A percentile compares a stretch with the other conserved stretches of the same genome.
These are phyloP conservation scores for Aspergillus saccharolyticus DNA, from an alignment of 495 filamentous ascomycete species.

Conservation along the genomic window DNA sequence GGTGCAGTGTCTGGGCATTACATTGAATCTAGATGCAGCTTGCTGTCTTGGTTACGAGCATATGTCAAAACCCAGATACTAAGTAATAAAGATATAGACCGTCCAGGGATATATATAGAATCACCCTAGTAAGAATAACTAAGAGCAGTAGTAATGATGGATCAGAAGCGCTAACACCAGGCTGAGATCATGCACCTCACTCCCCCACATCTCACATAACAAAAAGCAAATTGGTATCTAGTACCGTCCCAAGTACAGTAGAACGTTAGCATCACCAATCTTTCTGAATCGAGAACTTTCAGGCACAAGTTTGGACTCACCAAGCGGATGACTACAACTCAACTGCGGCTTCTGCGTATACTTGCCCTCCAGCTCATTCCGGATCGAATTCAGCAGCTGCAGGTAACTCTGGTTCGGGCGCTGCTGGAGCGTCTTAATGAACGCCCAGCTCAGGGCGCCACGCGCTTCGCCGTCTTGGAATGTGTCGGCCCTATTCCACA, in stretches of 20 bases:
- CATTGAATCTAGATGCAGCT: too few species aligned
- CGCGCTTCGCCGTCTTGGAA: slow-evolving; percentile 73
- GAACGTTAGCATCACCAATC: too few species aligned
- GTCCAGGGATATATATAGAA: too few species aligned
- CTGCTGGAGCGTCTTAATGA: slow-evolving; percentile 86
- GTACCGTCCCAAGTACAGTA: too few species aligned
- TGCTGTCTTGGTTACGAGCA: too few species aligned
- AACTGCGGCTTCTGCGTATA: slow-evolving; percentile 97
- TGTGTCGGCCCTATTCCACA: slow-evolving; percentile 33
- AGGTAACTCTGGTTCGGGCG: slow-evolving; percentile 96
- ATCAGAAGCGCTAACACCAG: not conserved
- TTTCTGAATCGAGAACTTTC: too few species aligned
- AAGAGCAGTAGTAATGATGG: too few species aligned
- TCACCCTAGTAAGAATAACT: not conserved
- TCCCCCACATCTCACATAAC: slow-evolving; percentile 32
- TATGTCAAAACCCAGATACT: too few species aligned
- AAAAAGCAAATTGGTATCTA: slow-evolving; percentile 41
- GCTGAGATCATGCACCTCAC: not conserved
- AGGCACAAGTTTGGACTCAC: too few species aligned
- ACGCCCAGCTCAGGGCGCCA: slow-evolving; percentile 95
- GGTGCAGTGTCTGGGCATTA: too few species aligned
- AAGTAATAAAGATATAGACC: too few species aligned
- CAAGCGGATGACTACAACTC: slow-evolving; percentile 92
- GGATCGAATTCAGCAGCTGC: slow-evolving; percentile 87
- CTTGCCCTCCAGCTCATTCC: slow-evolving; percentile 82